Evolutionary conservation across 768 basidiomycete genomes (phyloP).

Genomic region (Infundibulicybe gibba): DNA sequence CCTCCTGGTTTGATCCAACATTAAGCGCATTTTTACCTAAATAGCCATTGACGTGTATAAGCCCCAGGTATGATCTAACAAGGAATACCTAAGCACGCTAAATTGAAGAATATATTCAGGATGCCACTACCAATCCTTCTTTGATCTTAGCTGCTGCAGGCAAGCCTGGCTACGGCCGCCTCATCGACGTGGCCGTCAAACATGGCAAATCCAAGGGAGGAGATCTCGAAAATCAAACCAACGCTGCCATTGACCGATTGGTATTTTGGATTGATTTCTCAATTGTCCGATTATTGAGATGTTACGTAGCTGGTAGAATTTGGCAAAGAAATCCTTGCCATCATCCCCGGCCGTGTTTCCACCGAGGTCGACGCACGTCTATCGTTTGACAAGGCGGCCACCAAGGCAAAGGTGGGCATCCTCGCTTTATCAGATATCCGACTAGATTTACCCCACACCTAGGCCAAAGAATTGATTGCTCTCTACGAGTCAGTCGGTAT

Average conservation of each 20-base stretch:
- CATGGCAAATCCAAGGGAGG: slow-evolving; percentile 82
- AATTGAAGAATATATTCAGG: slow-evolving; percentile 39
- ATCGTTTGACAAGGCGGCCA: slow-evolving; percentile 92
- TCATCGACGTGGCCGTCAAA: slow-evolving; percentile 74
- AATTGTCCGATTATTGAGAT: not conserved
- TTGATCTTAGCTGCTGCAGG: slow-evolving; percentile 90
- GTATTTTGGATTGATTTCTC: slow-evolving; percentile 39
- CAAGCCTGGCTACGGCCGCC: slow-evolving; percentile 78
- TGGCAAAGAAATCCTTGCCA: slow-evolving; percentile 89
- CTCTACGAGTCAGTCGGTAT: slow-evolving; percentile 95
- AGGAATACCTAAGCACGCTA: not conserved
- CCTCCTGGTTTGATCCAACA: slow-evolving; percentile 4
- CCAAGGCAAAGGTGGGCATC: slow-evolving; percentile 72
- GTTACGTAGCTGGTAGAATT: slow-evolving; percentile 88
- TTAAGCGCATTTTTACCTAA: slow-evolving; percentile 13
- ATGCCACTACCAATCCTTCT: slow-evolving; percentile 98
- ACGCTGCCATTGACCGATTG: slow-evolving; percentile 84
- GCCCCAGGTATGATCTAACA: slow-evolving; percentile 59
- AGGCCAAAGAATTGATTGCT: slow-evolving; percentile 85
- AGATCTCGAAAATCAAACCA: slow-evolving; percentile 68
- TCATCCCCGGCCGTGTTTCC: slow-evolving; percentile 98
- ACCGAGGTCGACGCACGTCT: slow-evolving; percentile 98
- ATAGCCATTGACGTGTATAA: slow-evolving; percentile 94
- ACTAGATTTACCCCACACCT: slow-evolving; percentile 7
- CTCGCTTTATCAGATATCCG: slow-evolving; percentile 4